Base-by-base conservation (phyloP, 768 basidiomycete species). In the Botryobasidium botryosum region DNA sequence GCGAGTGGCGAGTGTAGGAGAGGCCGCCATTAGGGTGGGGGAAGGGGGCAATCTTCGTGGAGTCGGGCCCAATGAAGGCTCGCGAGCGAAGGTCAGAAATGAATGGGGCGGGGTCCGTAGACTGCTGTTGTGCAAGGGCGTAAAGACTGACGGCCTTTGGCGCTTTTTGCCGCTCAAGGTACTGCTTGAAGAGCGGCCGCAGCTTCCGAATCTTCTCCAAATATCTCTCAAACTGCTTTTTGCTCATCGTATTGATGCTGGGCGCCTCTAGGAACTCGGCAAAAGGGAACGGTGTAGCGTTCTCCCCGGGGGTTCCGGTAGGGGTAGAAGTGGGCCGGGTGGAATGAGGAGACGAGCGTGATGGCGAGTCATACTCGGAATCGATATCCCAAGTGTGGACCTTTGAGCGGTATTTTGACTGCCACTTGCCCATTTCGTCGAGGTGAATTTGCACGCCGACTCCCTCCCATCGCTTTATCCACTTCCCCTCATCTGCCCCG, bases 11-110 rank as follows among this genome's bases (percentile, higher is more conserved):
- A 2, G 71, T 58, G 57, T 86, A 87, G 36, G 64, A 61, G 33
- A 85, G 65, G 3, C 71, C 84, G 31, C 67, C 81, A 29, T 60
- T 65, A 23, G 61, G 66, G 51, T 86, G 84, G 0, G 80, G 80
- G 45, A 71, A 65, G 35, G 70, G 75, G 48, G 75, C 72, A 50
- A 86, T 75, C 13, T 17, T n/a, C n/a, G 35, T 23, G 17, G 35
- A 40, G 17, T n/a, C n/a, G n/a, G n/a, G n/a, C n/a, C n/a, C n/a
- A n/a, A n/a, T n/a, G n/a, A n/a, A 25, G 10, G 43, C 15, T 5
- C 24, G 21, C 5, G 43, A 44, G 20, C 15, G 7, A 17, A 24
- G 21, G 23, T 44, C 26, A 5, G 43, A 33, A 17, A 32, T 35
- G 43, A 35, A 44, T 4, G 10, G 29, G 28, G 31, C 43, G 29